A percentile compares a stretch with the other conserved stretches of the same genome.
Conservation (phyloP, 139 green algal genomes). For the Tetraselmis chui region DNA sequence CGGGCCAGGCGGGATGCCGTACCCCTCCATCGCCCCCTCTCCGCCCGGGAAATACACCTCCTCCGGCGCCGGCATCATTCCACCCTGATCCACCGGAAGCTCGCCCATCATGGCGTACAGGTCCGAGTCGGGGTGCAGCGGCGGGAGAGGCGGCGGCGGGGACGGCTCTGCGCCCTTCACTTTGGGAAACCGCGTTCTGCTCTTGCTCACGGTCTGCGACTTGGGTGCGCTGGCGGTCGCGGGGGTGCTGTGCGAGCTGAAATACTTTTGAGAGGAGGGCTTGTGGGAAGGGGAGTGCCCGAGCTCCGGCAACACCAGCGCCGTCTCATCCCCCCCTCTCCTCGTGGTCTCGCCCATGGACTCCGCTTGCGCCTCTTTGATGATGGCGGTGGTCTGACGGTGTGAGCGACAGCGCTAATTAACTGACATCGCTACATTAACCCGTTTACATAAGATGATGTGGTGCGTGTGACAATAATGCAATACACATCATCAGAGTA, state of each 20-base stretch:
- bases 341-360: too few relatives aligned
- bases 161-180: background rate
- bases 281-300: background rate
- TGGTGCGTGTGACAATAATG: too few relatives aligned
- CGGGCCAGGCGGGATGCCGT: too few relatives aligned
- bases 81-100: background rate
- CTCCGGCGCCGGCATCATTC: too few relatives aligned
- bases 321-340: background rate
- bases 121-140: background rate
- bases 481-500: too few relatives aligned
- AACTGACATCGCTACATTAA: too few relatives aligned
- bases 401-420: too few relatives aligned
- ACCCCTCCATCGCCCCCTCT: too few relatives aligned
- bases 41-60: too few relatives aligned
- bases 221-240: background rate
- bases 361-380: background rate
- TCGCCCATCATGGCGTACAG: background rate
- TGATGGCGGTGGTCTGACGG: background rate
- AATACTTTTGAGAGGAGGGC: background rate
- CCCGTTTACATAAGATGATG: too few relatives aligned
- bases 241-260: background rate
- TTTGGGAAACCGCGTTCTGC: background rate
- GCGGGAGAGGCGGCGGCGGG: too few relatives aligned
- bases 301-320: background rate
- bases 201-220: background rate